A percentile compares a stretch with the other conserved stretches of the same genome.
phyloP scores from a whole-genome alignment of 2,329 filamentous ascomycete species.

The Mariannaea elegans region DNA sequence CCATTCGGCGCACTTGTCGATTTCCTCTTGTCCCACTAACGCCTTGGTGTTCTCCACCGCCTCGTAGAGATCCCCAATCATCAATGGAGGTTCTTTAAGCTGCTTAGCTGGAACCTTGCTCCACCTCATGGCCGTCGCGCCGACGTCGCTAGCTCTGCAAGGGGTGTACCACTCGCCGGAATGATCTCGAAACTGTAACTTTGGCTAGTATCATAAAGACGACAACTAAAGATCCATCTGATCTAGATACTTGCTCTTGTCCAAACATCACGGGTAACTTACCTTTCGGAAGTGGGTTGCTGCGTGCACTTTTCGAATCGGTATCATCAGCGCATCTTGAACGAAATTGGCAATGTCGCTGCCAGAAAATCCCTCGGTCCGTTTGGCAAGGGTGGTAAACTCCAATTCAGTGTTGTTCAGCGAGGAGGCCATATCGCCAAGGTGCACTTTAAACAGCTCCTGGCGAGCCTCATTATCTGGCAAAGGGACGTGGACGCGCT shows the following conservation, averaged over 20 bases:
- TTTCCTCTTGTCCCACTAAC: slow-evolving; percentile 7
- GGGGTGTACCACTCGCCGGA: slow-evolving; percentile 18
- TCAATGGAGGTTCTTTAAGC: neutral
- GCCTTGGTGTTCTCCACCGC: neutral
- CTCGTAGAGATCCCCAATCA: slow-evolving; percentile 4
- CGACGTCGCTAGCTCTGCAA: neutral
- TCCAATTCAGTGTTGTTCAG: neutral
- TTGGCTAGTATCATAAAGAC: neutral
- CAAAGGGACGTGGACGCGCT: slow-evolving; percentile 12
- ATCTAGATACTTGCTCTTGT: too few species aligned
- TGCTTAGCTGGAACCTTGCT: neutral
- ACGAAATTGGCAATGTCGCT: slow-evolving; percentile 12
- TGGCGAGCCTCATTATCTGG: slow-evolving; percentile 4
- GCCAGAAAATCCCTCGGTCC: slow-evolving; percentile 4
- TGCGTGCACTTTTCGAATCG: slow-evolving; percentile 4
- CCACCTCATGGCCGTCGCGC: slow-evolving; percentile 8
- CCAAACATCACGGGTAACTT: neutral
- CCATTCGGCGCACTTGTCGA: slow-evolving; percentile 16
- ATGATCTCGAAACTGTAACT: neutral
- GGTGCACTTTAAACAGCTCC: slow-evolving; percentile 12
- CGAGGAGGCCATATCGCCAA: slow-evolving; percentile 3
- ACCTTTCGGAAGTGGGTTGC: slow-evolving; percentile 18
- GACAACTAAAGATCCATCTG: neutral
- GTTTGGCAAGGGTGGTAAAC: slow-evolving; percentile 2
- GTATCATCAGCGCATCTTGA: slow-evolving; percentile 10